Conservation (phyloP, 257 asterid genomes). For the Buddleja alternifolia region DNA sequence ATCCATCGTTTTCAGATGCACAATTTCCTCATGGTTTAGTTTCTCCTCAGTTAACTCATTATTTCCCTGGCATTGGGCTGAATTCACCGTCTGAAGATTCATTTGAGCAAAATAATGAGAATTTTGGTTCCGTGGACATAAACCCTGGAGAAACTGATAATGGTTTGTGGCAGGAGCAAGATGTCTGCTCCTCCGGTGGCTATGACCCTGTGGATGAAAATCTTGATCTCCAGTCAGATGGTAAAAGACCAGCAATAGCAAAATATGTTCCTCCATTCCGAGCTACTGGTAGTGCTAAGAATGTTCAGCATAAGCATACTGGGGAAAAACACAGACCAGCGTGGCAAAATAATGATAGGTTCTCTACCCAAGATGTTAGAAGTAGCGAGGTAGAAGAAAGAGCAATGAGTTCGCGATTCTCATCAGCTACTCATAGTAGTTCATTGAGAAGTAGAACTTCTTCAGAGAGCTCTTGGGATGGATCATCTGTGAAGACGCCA, state of each 20-base stretch:
- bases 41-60: conserved; percentile 61
- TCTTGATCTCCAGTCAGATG: conserved; percentile 45
- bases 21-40: conserved; percentile 72
- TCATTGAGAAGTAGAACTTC: conserved; percentile 59
- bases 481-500: conserved; percentile 47
- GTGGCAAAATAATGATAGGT: conserved; percentile 47
- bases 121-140: conserved; percentile 54
- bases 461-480: conserved; percentile 70
- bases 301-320: conserved; percentile 42
- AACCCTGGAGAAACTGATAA: conserved; percentile 58
- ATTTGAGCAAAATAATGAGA: conserved; percentile 60
- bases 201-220: conserved; percentile 60
- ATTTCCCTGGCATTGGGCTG: conserved; percentile 63
- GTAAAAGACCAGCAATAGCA: conserved; percentile 39
- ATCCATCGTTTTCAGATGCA: conserved; percentile 57
- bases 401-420: conserved; percentile 50
- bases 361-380: conserved; percentile 47
- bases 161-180: conserved; percentile 75
- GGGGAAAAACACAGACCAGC: conserved; percentile 44
- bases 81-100: conserved; percentile 55
- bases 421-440: conserved; percentile 51
- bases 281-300: conserved; percentile 32
- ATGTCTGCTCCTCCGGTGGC: conserved; percentile 49
- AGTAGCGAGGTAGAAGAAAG: conserved; percentile 59
- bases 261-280: conserved; percentile 44